phyloP scores from a whole-genome alignment of 768 basidiomycete species.

The Termitomyces sp. region DNA sequence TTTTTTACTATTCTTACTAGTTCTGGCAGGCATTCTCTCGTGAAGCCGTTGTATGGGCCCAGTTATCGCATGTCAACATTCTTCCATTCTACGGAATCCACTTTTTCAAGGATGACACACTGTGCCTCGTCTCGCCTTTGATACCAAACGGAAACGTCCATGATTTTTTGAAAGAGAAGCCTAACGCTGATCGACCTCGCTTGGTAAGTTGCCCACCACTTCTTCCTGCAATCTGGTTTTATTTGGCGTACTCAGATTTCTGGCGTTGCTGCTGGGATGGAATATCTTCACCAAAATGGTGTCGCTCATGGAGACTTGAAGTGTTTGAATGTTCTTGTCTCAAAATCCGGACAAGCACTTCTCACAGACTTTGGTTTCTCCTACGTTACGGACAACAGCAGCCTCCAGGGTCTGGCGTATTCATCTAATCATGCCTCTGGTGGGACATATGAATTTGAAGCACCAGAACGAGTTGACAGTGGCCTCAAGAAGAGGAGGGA shows the following conservation, averaged over 20 bases:
- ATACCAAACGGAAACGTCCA: conserved; percentile 31
- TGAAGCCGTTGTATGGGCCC: no score
- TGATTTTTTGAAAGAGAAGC: conserved; percentile 17
- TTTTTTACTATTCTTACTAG: background rate
- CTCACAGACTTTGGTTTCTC: no score
- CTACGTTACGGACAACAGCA: no score
- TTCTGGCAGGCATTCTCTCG: conserved; percentile 20
- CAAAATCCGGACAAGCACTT: no score
- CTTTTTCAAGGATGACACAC: conserved; percentile 15
- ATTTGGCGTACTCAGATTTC: conserved; percentile 17
- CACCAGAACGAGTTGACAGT: conserved; percentile 31
- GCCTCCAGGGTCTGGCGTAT: conserved; percentile 11
- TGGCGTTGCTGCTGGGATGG: no score
- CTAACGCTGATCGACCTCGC: conserved; percentile 11
- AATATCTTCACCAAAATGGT: no score
- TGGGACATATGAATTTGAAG: conserved; percentile 20
- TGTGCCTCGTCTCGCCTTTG: conserved; percentile 35
- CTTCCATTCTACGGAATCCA: conserved; percentile 15
- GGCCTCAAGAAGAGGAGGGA: background rate
- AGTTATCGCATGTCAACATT: background rate
- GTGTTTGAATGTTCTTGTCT: no score
- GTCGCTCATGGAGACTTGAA: no score
- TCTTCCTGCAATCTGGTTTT: conserved; percentile 13
- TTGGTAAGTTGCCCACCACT: background rate
- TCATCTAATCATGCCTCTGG: conserved; percentile 11